Evolutionary conservation across 2,329 filamentous ascomycete genomes (phyloP).

Genomic region (Didymella sp.): DNA sequence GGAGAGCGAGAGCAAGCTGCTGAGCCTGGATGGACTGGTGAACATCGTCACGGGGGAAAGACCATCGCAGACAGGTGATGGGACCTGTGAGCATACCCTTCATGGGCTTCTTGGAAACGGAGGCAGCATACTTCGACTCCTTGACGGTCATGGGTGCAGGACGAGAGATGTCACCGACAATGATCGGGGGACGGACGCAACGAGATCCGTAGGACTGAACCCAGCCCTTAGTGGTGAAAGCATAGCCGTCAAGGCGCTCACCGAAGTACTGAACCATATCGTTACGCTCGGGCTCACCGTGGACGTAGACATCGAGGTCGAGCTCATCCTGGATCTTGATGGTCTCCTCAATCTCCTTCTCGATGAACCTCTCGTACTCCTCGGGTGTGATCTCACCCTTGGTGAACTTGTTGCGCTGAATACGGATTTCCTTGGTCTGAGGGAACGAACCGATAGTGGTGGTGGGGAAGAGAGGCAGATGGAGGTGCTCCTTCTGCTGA

Average conservation of each 20-base stretch:
- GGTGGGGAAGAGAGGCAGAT: conserved; percentile 95
- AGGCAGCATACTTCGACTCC: conserved; percentile 98
- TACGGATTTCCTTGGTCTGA: conserved; percentile 98
- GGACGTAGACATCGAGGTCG: conserved; percentile 93
- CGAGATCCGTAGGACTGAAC: conserved; percentile 98
- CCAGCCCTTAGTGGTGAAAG: conserved; percentile 99
- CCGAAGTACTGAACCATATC: conserved; percentile 99
- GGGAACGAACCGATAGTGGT: conserved; percentile 99
- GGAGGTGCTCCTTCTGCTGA: conserved; percentile 89
- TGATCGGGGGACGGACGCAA: conserved; percentile 96
- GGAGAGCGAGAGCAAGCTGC: conserved; percentile 97
- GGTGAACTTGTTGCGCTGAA: conserved; percentile 97
- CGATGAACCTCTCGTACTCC: conserved; percentile 98
- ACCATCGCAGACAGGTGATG: conserved; percentile 99
- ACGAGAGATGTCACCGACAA: conserved; percentile 97
- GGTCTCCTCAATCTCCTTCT: conserved; percentile 96
- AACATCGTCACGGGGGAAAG: conserved; percentile 98
- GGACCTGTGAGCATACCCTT: conserved; percentile 99
- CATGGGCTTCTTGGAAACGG: conserved; percentile 98
- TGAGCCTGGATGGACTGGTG: conserved; percentile 99
- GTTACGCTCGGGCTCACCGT: conserved; percentile 99
- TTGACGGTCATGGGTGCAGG: conserved; percentile 99
- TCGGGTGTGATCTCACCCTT: conserved; percentile 93
- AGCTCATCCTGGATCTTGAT: conserved; percentile 98
- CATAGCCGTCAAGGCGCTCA: conserved; percentile 94